Evolutionary conservation across 305 asterid species (phyloP).

Genomic region (Galium porrigens): DNA sequence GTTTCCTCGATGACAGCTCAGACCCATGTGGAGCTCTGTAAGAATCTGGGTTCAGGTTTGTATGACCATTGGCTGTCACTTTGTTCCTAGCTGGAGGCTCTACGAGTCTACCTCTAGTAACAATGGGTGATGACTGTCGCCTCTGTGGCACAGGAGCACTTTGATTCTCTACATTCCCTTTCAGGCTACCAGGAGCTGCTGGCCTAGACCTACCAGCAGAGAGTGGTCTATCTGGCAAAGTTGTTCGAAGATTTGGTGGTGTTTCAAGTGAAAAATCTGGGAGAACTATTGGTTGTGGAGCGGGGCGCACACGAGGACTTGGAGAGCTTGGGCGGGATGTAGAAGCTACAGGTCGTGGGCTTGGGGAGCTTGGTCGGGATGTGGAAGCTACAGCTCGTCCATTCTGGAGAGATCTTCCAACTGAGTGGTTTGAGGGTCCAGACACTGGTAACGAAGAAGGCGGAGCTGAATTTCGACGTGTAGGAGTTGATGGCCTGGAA

Average conservation of each 20-base stretch:
- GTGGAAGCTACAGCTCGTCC: slow-evolving; percentile 42
- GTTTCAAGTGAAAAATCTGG: slow-evolving; percentile 78
- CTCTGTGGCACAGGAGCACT: slow-evolving; percentile 30
- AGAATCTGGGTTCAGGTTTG: slow-evolving; percentile 36
- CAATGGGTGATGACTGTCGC: slow-evolving; percentile 69
- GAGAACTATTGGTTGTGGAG: slow-evolving; percentile 59
- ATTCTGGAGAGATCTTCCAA: slow-evolving; percentile 41
- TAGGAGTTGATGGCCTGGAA: slow-evolving; percentile 92
- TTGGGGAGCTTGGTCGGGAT: slow-evolving; percentile 94
- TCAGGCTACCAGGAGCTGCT: slow-evolving; percentile 36
- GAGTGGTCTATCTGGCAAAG: slow-evolving; percentile 76
- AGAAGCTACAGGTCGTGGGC: slow-evolving; percentile 47
- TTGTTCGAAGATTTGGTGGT: slow-evolving; percentile 84
- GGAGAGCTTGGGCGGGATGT: slow-evolving; percentile 94
- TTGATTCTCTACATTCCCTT: slow-evolving; percentile 39
- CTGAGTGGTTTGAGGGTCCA: slow-evolving; percentile 40
- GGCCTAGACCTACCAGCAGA: slow-evolving; percentile 97
- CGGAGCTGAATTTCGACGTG: slow-evolving; percentile 54
- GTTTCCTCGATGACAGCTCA: slow-evolving; percentile 50
- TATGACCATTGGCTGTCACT: slow-evolving; percentile 39
- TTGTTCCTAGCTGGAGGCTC: slow-evolving; percentile 61
- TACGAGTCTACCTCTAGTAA: slow-evolving; percentile 56
- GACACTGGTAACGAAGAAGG: slow-evolving; percentile 37
- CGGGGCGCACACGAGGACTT: slow-evolving; percentile 53
- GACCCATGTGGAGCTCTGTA: slow-evolving; percentile 28